Conservation (phyloP, 2,329 filamentous ascomycete species). For the Colletotrichum echinochloae region DNA sequence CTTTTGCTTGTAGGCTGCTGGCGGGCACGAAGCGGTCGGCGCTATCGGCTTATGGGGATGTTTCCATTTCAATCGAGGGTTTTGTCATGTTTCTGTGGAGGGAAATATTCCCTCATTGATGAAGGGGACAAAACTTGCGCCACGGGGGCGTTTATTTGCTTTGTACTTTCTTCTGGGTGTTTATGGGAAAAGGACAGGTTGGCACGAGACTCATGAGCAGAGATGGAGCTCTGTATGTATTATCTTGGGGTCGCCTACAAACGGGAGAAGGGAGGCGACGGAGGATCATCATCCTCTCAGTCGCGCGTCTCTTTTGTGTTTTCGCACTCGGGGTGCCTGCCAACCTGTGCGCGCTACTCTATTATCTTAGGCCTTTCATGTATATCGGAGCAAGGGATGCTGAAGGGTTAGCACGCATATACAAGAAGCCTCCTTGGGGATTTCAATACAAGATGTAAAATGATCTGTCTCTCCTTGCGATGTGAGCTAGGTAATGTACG, state of each 20-base stretch:
- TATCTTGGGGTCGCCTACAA: conserved; percentile 31
- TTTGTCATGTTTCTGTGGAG: conserved; percentile 18
- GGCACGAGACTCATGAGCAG: conserved; percentile 37
- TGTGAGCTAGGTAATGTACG: neutral
- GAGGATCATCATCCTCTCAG: conserved; percentile 1
- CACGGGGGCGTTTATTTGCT: conserved; percentile 37
- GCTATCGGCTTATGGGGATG: conserved; percentile 28
- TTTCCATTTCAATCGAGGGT: conserved; percentile 24
- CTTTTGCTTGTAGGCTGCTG: conserved; percentile 21
- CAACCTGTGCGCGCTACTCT: conserved; percentile 17
- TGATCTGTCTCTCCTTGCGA: neutral
- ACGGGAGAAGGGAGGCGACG: conserved; percentile 12
- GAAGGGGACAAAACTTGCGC: conserved; percentile 19
- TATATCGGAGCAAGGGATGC: conserved; percentile 35
- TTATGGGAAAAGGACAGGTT: conserved; percentile 35
- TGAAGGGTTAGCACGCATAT: conserved; percentile 34
- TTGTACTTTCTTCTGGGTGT: conserved; percentile 30
- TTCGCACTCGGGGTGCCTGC: conserved; percentile 17
- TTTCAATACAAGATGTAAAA: neutral
- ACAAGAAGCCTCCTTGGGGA: conserved; percentile 24
- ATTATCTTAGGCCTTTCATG: conserved; percentile 15
- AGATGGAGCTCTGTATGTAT: conserved; percentile 32
- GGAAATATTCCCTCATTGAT: conserved; percentile 23
- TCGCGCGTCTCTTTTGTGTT: conserved; percentile 17
- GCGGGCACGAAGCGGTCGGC: conserved; percentile 27